Evolutionary conservation across 2,329 filamentous ascomycete species (phyloP), one percentile per base, ranked within the genome.

Genomic region (Intubia oerlemansii): DNA sequence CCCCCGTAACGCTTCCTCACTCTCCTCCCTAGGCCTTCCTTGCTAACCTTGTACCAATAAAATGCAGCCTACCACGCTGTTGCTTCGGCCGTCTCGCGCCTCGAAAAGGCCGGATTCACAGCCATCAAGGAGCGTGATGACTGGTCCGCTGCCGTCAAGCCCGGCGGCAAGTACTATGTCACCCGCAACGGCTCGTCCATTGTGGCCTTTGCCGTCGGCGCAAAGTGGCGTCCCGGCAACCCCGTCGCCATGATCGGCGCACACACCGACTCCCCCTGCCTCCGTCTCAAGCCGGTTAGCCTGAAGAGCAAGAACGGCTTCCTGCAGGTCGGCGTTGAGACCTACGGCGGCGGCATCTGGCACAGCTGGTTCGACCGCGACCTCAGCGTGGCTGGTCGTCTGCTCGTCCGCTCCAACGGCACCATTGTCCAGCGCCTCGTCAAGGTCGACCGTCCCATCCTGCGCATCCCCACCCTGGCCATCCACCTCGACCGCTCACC

Each of bases 301-400:
- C 92, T 85, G 54, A 88, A 85, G 55, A 65, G 67, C 44, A 71
- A 66, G 32, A 76, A 78, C 38, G 85, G 85, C 10, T 98, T 88
- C 50, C 54, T 93, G 37, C 88, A 98, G 53, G 73, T 98, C 32
- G 88, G 84, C 30, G 85, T 93, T 29, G 88, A 98, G 59, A 85
- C 81, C 2, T 98, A 98, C 45, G 88, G 88, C 30, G 88, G 88
- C 36, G 88, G 88, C 32, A 73, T 95, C 44, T 95, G 85, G 85
- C 84, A 93, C 52, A 91, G 80, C 26, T 98, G 77, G 88, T 98
- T 98, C 46, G 88, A 98, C 50, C 73, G 88, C 28, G 88, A 98
- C 48, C 57, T 98, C 36, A 77, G 79, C 41, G 70, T 95, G 30
- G 88, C 88, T 18, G 88, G 88, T 7, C 66, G 88, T 34, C 79